phyloP scores from a whole-genome alignment of 1,284 basidiomycete species.

The Tilletia horrida region DNA sequence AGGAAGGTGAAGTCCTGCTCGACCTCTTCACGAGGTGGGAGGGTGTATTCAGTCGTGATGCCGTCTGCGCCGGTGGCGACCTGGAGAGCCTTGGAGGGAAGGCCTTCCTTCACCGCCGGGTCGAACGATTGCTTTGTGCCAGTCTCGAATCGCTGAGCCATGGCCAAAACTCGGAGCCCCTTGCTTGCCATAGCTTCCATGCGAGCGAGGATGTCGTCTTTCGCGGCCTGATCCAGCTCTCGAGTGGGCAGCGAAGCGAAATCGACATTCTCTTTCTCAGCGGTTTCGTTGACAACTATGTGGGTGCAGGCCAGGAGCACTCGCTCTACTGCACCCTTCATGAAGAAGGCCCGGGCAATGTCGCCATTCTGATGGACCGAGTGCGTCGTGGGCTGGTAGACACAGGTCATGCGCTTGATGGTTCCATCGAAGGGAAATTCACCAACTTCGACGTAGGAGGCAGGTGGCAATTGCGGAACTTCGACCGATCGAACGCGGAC shows the following conservation, averaged over 20 bases:
- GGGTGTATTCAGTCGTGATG: slow-evolving; percentile 32
- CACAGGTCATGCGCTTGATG: slow-evolving; percentile 51
- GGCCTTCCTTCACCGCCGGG: slow-evolving; percentile 34
- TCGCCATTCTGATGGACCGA: slow-evolving; percentile 20
- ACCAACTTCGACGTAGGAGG: slow-evolving; percentile 27
- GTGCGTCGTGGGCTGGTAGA: slow-evolving; percentile 24
- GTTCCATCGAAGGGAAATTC: slow-evolving; percentile 53
- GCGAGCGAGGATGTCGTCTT: slow-evolving; percentile 38
- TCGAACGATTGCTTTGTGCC: neutral
- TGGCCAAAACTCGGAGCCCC: slow-evolving; percentile 50
- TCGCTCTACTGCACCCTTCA: slow-evolving; percentile 54
- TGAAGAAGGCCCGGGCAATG: slow-evolving; percentile 34
- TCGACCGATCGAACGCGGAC: slow-evolving; percentile 25
- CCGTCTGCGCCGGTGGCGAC: neutral
- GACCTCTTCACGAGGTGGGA: slow-evolving; percentile 32
- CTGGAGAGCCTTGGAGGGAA: slow-evolving; percentile 25
- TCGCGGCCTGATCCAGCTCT: slow-evolving; percentile 35
- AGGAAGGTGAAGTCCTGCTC: slow-evolving; percentile 43
- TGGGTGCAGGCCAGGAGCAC: slow-evolving; percentile 45
- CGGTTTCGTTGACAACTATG: neutral
- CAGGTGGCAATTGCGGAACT: slow-evolving; percentile 25
- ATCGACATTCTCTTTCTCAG: neutral
- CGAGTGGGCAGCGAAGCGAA: slow-evolving; percentile 2
- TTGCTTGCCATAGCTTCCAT: slow-evolving; percentile 49
- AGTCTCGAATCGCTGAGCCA: slow-evolving; percentile 40